phyloP scores from a whole-genome alignment of 2,329 filamentous ascomycete genomes.

The Tolypocladium endophyticum region DNA sequence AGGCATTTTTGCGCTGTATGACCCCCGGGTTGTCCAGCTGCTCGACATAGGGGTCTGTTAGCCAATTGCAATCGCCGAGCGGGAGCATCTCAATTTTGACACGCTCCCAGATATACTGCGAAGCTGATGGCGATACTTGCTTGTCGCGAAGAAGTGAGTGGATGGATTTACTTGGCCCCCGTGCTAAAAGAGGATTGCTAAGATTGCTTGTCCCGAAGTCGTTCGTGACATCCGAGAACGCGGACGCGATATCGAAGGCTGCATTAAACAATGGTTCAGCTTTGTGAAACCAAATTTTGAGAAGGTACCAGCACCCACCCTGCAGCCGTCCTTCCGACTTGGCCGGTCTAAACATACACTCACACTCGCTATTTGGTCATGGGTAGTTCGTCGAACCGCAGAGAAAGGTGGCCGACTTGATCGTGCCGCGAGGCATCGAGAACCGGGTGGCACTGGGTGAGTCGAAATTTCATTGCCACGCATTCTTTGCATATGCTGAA shows the following conservation, averaged over 20 bases:
- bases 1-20: constrained; percentile 91
- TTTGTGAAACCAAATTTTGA: constrained; percentile 97
- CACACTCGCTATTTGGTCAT: neutral
- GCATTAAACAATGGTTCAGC: constrained; percentile 94
- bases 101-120: constrained; percentile 72
- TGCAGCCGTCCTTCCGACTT: neutral
- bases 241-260: constrained; percentile 84
- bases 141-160: constrained; percentile 71
- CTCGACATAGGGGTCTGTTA: constrained; percentile 72
- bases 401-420: constrained; percentile 83
- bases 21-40: constrained; percentile 72
- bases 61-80: neutral
- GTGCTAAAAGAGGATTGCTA: neutral
- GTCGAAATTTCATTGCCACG: constrained; percentile 11
- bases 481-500: neutral
- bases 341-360: neutral
- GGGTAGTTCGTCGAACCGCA: constrained; percentile 76
- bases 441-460: constrained; percentile 82
- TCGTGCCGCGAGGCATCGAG: constrained; percentile 88
- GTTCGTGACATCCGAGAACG: constrained; percentile 81
- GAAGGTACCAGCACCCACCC: constrained; percentile 35
- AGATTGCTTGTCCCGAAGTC: constrained; percentile 35
- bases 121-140: constrained; percentile 91
- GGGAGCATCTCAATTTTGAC: neutral
- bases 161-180: no score